Base-by-base conservation (phyloP, 2,329 filamentous ascomycete genomes). In the Microdochium nivale region DNA sequence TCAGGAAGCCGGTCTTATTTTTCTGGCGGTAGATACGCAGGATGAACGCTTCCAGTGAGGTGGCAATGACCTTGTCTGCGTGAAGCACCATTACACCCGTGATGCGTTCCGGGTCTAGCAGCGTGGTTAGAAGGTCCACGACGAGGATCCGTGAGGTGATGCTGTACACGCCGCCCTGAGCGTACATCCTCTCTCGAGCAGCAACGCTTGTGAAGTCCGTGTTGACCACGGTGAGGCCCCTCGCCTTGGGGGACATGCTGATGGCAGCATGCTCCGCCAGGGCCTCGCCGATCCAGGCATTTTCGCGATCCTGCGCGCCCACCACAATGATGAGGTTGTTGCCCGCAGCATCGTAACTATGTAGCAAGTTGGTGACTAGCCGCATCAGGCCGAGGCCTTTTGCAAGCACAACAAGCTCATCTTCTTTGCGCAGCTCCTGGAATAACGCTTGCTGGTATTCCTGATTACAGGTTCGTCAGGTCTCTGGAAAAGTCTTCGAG, bases 361-460 rank as follows among this genome's bases (percentile, higher is more conserved):
- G 94, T 25, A 99, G 81, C 37, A 99, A 80, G 66, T 97, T 99
- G n/a, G 90, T 95, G 63, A 96, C 81, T 52, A 99, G 81, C 59
- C 90, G 89, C 67, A 96, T 81, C 47, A 97, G 84, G 60, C 94
- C 94, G 48, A 99, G 84, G 59, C 94, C 94, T 50, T 90, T 88
- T 43, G 92, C 94, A 51, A 97, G 80, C 51, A 99, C 79, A 61
- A 97, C 87, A 57, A 99, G 84, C 70, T 95, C 87, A 87, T 99
- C 94, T 73, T 96, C 88, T 55, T 83, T 76, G 56, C 90, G 86
- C 59, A 95, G 83, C 71, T 94, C 88, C 67, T 88, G 89, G 74
- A 97, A 97, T 62, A 97, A 83, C 64, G 89, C 86, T 74, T 97
- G 91, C 74, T 99, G 94, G 69, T 95, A 99, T 77, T 90, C 78